Base-by-base conservation (phyloP, 768 basidiomycete genomes). In the Obba rivulosa region DNA sequence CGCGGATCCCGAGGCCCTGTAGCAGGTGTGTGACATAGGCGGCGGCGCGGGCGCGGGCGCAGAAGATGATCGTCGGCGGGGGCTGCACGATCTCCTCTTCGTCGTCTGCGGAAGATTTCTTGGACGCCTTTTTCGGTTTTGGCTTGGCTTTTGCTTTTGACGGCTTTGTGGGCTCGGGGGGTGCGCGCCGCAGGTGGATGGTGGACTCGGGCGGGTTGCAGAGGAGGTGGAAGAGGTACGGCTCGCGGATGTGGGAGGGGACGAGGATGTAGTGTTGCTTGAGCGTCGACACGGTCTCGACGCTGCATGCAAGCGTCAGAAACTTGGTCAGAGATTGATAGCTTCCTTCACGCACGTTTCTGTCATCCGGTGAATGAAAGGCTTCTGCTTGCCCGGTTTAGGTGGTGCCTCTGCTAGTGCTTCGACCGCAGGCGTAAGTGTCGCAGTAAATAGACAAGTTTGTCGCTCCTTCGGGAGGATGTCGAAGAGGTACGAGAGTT, bases 1-100 rank as follows among this genome's bases (percentile, higher is more conserved):
- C 86, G 25, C 92, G 83, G 56, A 99, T 89, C 8, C 74, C 75
- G 46, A 93, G 72, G 16, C 82, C 79, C 58, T 91, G 84, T 50
- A 97, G 73, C 28, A 97, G 66, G 25, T 74, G 64, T 8, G 91
- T 87, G 49, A 99, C 74, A 64, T 95, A 96, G 16, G 94, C 94
- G 0, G 86, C 93, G 0, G 93, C 94, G 46, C 84, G 81, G 34
- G 94, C 78, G 50, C 83, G 85, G 17, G 78, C 78, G 66, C 82
- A 93, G 67, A 98, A 99, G 54, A 99, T 92, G 57, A 99, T 97
- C 18, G 94, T 98, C 1, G 93, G 90, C 16, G 96, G 96, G 2
- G 94, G 91, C 54, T 87, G 85, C 35, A 77, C 73, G 28, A 80
- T 73, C 20, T 78, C 76, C 4, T 76, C 74, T 11, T 78, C 75